Evolutionary conservation across 2,329 filamentous ascomycete species (phyloP).

Genomic region (Graphilbum fragrans): DNA sequence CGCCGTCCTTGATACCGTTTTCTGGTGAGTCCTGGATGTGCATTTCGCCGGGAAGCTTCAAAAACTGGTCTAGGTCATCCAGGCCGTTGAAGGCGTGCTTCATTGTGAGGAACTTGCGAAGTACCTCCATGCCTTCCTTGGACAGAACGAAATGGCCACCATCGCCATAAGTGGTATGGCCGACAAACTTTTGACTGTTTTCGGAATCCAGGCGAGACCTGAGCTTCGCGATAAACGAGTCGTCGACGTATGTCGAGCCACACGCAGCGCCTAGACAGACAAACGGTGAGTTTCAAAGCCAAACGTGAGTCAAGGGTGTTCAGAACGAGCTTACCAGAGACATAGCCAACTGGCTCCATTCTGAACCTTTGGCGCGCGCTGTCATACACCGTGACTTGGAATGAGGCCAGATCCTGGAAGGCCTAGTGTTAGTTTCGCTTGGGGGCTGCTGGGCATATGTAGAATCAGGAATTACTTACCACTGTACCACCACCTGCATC

Average conservation of each 20-base stretch:
- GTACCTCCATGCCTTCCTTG: conserved; percentile 12
- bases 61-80: conserved; percentile 6
- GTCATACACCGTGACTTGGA: conserved; percentile 12
- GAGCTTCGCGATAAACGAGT: conserved; percentile 10
- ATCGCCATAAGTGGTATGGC: conserved; percentile 7
- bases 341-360: conserved; percentile 10
- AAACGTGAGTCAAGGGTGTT: not conserved
- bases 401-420: conserved; percentile 14
- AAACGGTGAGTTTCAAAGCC: not conserved
- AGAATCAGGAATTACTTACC: conserved; percentile 3
- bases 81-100: conserved; percentile 14
- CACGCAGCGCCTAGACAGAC: conserved; percentile 11
- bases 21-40: conserved; percentile 8
- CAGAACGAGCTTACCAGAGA: conserved; percentile 8
- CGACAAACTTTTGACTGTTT: conserved; percentile 12
- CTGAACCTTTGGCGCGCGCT: conserved; percentile 11
- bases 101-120: conserved; percentile 13
- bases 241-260: conserved; percentile 14
- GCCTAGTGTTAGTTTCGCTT: no score
- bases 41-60: conserved; percentile 11
- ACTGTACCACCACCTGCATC: conserved; percentile 16
- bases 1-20: conserved; percentile 10
- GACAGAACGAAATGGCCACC: conserved; percentile 15
- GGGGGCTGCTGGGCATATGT: no score
- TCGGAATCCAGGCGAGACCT: conserved; percentile 8